Percentiles rank a stretch among this genome's conserved stretches.
phyloP scores from a whole-genome alignment of 106 monocot species.

The Iris macrosiphon region DNA sequence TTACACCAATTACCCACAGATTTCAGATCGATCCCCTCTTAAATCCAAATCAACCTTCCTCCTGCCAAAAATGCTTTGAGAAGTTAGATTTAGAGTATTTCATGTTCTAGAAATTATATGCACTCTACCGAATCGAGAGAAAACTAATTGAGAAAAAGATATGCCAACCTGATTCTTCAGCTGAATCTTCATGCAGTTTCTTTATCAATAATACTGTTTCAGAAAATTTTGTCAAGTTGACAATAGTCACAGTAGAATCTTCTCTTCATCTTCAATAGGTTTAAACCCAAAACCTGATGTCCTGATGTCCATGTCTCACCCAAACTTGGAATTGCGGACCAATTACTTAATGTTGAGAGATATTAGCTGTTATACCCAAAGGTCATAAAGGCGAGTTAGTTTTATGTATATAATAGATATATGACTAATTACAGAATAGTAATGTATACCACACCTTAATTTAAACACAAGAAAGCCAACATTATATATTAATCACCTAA shows the following conservation, averaged over 20 bases:
- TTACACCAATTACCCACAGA: no score
- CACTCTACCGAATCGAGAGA: background rate
- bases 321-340: slow-evolving; percentile 84
- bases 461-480: no score
- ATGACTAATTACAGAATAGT: no score
- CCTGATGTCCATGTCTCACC: slow-evolving; percentile 82
- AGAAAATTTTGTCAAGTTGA: slow-evolving; percentile 86
- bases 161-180: slow-evolving; percentile 36
- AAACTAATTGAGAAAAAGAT: background rate
- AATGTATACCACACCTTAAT: background rate
- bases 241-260: slow-evolving; percentile 26
- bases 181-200: slow-evolving; percentile 32
- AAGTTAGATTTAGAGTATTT: background rate
- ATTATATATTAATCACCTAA: no score
- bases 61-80: no score
- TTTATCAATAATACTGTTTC: slow-evolving; percentile 66
- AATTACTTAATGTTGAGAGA: slow-evolving; percentile 70
- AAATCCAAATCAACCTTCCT: no score
- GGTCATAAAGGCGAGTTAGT: slow-evolving; percentile 5
- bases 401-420: no score
- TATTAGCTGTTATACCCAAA: slow-evolving; percentile 51
- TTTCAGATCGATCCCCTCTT: no score
- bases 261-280: slow-evolving; percentile 45
- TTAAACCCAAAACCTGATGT: slow-evolving; percentile 86
- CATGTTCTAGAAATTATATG: background rate